Conservation (phyloP, 352 stramenopile genomes). For the Phytopythium montanum region DNA sequence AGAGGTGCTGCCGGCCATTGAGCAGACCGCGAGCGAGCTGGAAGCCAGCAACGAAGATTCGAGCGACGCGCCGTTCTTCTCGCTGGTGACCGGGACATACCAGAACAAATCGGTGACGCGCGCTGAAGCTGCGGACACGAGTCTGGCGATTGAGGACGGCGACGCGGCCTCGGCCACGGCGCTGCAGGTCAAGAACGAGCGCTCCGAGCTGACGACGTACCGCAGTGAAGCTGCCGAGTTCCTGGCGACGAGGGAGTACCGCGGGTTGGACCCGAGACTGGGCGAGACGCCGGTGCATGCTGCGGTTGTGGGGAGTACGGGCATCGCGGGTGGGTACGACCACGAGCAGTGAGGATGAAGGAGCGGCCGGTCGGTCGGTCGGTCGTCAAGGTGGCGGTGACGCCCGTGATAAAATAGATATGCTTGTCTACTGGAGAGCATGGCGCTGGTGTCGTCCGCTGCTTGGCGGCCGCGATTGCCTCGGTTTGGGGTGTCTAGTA, state of each 20-base stretch:
- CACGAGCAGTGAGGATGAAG: constrained; percentile 38
- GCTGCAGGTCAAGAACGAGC: constrained; percentile 53
- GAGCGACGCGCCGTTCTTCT: constrained; percentile 79
- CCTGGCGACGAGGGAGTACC: constrained; percentile 65
- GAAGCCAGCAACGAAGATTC: constrained; percentile 28
- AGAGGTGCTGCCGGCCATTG: constrained; percentile 67
- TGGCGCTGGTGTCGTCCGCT: not conserved
- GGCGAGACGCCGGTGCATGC: constrained; percentile 76
- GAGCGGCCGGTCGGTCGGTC: not conserved
- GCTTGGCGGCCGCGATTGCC: not conserved
- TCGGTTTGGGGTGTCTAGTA: constrained; percentile 18
- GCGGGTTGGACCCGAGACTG: constrained; percentile 75
- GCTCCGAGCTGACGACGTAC: constrained; percentile 53
- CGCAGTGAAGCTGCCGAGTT: constrained; percentile 75
- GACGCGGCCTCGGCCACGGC: constrained; percentile 33
- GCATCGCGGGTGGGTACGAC: constrained; percentile 76
- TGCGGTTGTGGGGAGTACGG: constrained; percentile 62
- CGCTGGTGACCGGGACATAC: constrained; percentile 76
- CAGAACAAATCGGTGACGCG: constrained; percentile 29
- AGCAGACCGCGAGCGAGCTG: constrained; percentile 32
- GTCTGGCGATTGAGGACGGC: constrained; percentile 18
- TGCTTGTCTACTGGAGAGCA: constrained; percentile 6
- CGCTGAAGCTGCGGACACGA: constrained; percentile 11
- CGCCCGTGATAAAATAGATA: constrained; percentile 4
- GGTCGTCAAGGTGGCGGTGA: not conserved